phyloP scores from a whole-genome alignment of 2,329 filamentous ascomycete genomes.

The Xylaria sp. region DNA sequence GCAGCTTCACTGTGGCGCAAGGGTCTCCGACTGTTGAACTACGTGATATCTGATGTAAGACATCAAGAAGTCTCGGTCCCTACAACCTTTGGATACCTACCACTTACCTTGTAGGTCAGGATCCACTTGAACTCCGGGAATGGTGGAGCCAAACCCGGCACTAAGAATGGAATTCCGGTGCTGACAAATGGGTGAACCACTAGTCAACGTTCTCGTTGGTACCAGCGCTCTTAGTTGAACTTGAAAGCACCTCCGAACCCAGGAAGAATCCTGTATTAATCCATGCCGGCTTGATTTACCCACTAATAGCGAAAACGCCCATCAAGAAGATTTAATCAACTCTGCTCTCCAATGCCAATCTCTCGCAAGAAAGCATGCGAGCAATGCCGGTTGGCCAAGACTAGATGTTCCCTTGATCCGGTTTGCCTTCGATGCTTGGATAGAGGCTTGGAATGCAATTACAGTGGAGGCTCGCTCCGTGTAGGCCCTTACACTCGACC shows the following conservation, averaged over 20 bases:
- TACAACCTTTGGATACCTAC: no score
- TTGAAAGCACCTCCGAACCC: background rate
- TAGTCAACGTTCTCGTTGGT: no score
- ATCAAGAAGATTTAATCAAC: background rate
- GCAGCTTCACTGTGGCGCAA: background rate
- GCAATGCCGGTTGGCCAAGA: constrained; percentile 44
- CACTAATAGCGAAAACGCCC: background rate
- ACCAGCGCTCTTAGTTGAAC: background rate
- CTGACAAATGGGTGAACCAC: constrained; percentile 26
- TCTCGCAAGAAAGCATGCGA: constrained; percentile 45
- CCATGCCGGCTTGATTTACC: background rate
- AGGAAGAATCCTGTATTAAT: background rate
- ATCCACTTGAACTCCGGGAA: constrained; percentile 37
- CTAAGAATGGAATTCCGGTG: constrained; percentile 28
- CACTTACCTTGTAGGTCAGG: no score
- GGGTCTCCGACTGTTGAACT: background rate
- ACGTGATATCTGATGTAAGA: background rate
- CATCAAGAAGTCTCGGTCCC: background rate
- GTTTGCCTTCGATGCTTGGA: constrained; percentile 42
- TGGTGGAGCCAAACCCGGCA: constrained; percentile 15
- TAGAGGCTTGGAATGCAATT: constrained; percentile 40
- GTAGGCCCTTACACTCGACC: constrained; percentile 27
- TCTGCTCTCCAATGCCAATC: constrained; percentile 39
- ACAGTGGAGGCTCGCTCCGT: constrained; percentile 24
- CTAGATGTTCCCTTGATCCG: constrained; percentile 43